phyloP scores from a whole-genome alignment of 2,329 filamentous ascomycete species.

The Helminthosporium solani region DNA sequence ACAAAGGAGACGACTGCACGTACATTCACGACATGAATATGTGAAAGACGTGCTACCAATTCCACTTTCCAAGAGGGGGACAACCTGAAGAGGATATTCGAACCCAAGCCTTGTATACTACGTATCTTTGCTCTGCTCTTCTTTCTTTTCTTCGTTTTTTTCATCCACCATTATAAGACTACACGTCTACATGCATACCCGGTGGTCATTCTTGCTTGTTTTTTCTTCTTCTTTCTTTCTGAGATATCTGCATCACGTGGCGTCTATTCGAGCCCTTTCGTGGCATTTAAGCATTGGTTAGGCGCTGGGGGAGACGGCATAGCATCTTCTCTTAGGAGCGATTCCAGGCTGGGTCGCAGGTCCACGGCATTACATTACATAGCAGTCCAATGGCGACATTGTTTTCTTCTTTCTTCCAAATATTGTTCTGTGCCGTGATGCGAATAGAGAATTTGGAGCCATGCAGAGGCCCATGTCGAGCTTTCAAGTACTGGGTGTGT shows the following conservation, averaged over 20 bases:
- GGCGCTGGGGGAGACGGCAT: constrained; percentile 1
- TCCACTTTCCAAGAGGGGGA: neutral
- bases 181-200: constrained; percentile 22
- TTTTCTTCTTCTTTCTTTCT: neutral
- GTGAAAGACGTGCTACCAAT: neutral
- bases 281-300: constrained; percentile 1
- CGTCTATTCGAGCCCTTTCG: constrained; percentile 4
- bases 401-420: neutral
- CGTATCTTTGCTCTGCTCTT: neutral
- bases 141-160: constrained; percentile 9
- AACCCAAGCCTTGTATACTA: constrained; percentile 13
- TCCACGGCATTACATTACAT: neutral
- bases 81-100: neutral
- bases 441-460: no score
- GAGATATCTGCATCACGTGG: constrained; percentile 21
- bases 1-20: constrained; percentile 71
- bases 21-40: constrained; percentile 62
- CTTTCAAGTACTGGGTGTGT: no score
- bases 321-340: neutral
- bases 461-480: no score
- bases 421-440: neutral
- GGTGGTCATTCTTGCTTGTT: constrained; percentile 12
- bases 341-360: neutral
- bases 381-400: neutral
- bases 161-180: constrained; percentile 5